Evolutionary conservation across 352 stramenopile genomes (phyloP).

Genomic region (Phytopythium vexans): DNA sequence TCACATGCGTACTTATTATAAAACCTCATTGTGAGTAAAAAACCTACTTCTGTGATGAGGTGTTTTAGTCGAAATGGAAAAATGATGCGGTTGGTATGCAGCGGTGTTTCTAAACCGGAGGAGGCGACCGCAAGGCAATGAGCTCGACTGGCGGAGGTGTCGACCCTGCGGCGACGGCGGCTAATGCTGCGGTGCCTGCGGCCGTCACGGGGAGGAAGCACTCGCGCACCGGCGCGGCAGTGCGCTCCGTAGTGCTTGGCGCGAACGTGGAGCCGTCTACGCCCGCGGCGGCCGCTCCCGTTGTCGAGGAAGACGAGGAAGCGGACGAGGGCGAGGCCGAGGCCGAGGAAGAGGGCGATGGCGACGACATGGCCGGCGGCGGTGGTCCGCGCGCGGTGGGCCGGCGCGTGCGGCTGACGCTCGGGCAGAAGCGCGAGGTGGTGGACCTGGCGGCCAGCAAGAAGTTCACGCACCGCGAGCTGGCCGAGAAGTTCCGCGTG

Average conservation of each 20-base stretch:
- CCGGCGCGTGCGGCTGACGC: constrained; percentile 70
- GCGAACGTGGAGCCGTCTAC: too few species aligned
- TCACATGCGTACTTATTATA: too few species aligned
- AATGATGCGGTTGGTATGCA: neutral
- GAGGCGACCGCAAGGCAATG: constrained; percentile 4
- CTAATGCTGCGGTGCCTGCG: neutral
- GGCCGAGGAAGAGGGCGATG: neutral
- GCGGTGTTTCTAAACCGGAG: constrained; percentile 12
- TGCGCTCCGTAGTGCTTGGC: too few species aligned
- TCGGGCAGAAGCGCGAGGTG: constrained; percentile 85
- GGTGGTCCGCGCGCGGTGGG: constrained; percentile 4
- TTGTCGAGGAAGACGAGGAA: neutral
- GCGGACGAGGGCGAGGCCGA: neutral
- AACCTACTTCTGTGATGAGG: too few species aligned
- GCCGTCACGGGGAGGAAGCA: too few species aligned
- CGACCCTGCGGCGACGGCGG: neutral
- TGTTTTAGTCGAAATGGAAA: too few species aligned
- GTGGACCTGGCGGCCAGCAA: constrained; percentile 80
- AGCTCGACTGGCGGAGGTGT: neutral
- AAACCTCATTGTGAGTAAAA: too few species aligned
- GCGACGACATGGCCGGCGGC: neutral
- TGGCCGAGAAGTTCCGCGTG: constrained; percentile 80
- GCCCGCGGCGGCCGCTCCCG: too few species aligned
- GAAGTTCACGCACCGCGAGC: constrained; percentile 82
- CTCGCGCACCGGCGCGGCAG: too few species aligned